Evolutionary conservation across 148 eudicot genomes (phyloP), one percentile per base, ranked within the genome.

Genomic region (Chenopodium berlandieri): DNA sequence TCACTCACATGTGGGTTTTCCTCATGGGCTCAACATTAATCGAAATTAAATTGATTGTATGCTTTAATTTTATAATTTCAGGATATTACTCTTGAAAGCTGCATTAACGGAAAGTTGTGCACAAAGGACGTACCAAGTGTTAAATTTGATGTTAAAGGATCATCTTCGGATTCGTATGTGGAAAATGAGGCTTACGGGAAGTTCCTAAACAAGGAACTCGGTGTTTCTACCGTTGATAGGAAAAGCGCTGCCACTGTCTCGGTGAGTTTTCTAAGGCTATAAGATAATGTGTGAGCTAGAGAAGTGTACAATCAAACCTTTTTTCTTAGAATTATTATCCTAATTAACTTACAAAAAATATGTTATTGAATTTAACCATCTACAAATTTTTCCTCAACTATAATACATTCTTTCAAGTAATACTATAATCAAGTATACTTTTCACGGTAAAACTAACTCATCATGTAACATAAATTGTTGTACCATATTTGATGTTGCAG

Each of bases 221-320:
- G 7, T 27, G 44, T 67, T 31, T 46, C 73, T 23, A 50, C 72
- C n/a, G 80, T 78, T 2, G 80, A 78, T 31, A 27, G 13, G n/a
- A 68, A 67, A 27, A 30, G 73, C 30, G 62, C 62, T 0, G 80
- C 63, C n/a, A 68, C 63, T 7, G 56, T 65, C 74, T 67, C 80
- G 46, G 80, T 78, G 3, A 78, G 80, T 67, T 47, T 78, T 5
- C 17, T 19, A 22, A 20, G 62, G 62, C 48, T 37, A 34, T 31
- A 34, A 34, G 37, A 37, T 37, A 37, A 5, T 37, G 40, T 37
- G 44, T 37, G 44, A 37, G 7, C 44, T 37, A 37, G 44, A 37
- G 44, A 34, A 34, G 37, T 34, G 4, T 34, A 34, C 37, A 34
- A 34, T 34, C 37, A 34, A 34, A 3, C 37, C 37, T 34, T 34